Conservation (phyloP, 1,284 basidiomycete genomes). For the Malassezia arunalokei region DNA sequence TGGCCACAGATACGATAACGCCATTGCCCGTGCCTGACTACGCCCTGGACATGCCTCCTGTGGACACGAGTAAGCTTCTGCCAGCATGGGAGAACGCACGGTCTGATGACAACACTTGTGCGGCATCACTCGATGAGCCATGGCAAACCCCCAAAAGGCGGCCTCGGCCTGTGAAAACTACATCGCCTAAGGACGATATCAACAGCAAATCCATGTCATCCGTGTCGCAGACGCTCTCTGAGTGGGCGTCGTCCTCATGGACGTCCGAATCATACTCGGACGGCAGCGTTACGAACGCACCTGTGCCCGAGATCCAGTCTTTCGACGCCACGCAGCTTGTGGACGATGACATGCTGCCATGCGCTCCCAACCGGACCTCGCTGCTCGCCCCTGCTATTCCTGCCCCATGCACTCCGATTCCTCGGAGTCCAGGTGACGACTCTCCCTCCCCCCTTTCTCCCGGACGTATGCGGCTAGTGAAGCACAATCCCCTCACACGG, state of each 20-base stretch:
- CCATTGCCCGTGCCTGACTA: slow-evolving; percentile 11
- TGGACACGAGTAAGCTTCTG: background rate
- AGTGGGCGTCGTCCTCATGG: background rate
- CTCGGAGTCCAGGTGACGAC: slow-evolving; percentile 8
- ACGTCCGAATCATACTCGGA: background rate
- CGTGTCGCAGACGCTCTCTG: background rate
- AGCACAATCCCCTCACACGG: slow-evolving; percentile 3
- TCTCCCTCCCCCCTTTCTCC: background rate
- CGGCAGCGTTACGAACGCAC: background rate
- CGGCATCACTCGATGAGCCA: background rate
- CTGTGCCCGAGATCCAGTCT: background rate
- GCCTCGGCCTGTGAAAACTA: background rate
- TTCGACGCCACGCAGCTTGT: background rate
- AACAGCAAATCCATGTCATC: background rate
- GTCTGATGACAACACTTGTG: background rate
- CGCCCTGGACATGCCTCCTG: slow-evolving; percentile 13
- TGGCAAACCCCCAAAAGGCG: background rate
- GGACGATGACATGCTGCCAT: background rate
- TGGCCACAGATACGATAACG: background rate
- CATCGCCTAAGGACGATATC: background rate
- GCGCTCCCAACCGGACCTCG: background rate
- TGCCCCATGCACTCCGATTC: slow-evolving; percentile 11
- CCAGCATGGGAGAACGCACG: background rate
- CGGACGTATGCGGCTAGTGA: slow-evolving; percentile 3
- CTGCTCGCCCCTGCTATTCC: slow-evolving; percentile 12